Conservation (phyloP, 352 stramenopile species). For the Pythium insidiosum region DNA sequence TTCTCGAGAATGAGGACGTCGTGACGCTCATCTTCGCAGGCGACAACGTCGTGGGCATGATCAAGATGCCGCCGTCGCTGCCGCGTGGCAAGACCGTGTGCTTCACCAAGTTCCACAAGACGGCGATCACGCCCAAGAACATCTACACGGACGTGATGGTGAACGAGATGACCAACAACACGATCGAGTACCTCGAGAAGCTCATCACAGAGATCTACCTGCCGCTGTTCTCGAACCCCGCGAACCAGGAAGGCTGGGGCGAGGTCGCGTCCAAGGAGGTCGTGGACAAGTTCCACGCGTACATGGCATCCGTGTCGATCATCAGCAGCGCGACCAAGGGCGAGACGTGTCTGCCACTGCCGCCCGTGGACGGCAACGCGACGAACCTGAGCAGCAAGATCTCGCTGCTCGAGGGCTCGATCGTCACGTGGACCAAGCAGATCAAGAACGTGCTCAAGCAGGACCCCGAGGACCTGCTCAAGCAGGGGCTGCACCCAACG, state of each 20-base stretch:
- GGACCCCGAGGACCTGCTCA: slow-evolving; percentile 94
- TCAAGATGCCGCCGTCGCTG: slow-evolving; percentile 85
- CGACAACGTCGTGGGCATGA: slow-evolving; percentile 74
- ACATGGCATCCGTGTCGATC: slow-evolving; percentile 94
- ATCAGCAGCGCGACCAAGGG: slow-evolving; percentile 95
- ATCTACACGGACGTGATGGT: slow-evolving; percentile 83
- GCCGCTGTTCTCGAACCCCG: slow-evolving; percentile 92
- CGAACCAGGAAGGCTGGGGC: slow-evolving; percentile 94
- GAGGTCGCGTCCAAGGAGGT: slow-evolving; percentile 96
- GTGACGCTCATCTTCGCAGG: slow-evolving; percentile 87
- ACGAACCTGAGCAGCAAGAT: slow-evolving; percentile 89
- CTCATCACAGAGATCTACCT: slow-evolving; percentile 94
- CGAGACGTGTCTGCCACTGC: slow-evolving; percentile 95
- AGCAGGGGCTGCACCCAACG: slow-evolving; percentile 94
- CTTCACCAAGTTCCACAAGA: slow-evolving; percentile 89
- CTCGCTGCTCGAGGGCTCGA: slow-evolving; percentile 94
- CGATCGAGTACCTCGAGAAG: slow-evolving; percentile 94
- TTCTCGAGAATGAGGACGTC: slow-evolving; percentile 81
- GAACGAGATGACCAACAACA: slow-evolving; percentile 82
- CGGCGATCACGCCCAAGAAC: slow-evolving; percentile 70
- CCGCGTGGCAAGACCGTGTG: slow-evolving; percentile 86
- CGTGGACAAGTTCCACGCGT: slow-evolving; percentile 96
- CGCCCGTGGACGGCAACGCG: slow-evolving; percentile 82
- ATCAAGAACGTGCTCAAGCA: slow-evolving; percentile 98
- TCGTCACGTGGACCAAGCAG: slow-evolving; percentile 99